Conservation (phyloP, 1,284 basidiomycete genomes). For the Ganoderma multipileum region DNA sequence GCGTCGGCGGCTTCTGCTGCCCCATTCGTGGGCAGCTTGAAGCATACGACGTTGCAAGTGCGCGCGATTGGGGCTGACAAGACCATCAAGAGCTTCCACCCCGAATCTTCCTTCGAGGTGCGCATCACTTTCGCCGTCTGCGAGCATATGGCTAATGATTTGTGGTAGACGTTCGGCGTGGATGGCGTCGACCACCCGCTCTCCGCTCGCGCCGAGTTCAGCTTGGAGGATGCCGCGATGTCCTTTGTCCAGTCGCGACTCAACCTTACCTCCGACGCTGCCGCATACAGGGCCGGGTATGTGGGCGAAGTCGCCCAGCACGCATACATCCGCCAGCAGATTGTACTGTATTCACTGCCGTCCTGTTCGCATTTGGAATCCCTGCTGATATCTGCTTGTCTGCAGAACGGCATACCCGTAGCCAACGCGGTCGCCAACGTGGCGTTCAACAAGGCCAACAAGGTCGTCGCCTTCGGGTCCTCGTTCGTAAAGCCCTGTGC, state of each 20-base stretch:
- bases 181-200: slow-evolving; percentile 43
- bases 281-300: slow-evolving; percentile 38
- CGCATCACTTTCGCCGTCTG: neutral
- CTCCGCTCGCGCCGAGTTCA: slow-evolving; percentile 37
- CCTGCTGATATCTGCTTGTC: too few species aligned
- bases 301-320: slow-evolving; percentile 40
- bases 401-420: slow-evolving; percentile 47
- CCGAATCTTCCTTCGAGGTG: slow-evolving; percentile 51
- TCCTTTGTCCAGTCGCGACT: slow-evolving; percentile 40
- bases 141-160: neutral
- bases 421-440: slow-evolving; percentile 55
- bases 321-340: slow-evolving; percentile 47
- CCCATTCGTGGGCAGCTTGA: slow-evolving; percentile 45
- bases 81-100: slow-evolving; percentile 50
- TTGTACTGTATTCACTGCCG: too few species aligned
- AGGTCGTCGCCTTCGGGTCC: slow-evolving; percentile 54
- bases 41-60: slow-evolving; percentile 48
- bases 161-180: slow-evolving; percentile 48
- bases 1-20: slow-evolving; percentile 36
- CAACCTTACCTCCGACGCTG: slow-evolving; percentile 31
- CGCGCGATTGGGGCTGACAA: slow-evolving; percentile 44
- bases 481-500: slow-evolving; percentile 57
- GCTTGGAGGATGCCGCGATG: slow-evolving; percentile 38
- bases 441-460: slow-evolving; percentile 46
- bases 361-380: too few species aligned